Base-by-base conservation (phyloP, 495 filamentous ascomycete species). In the Elasticomyces elasticus region DNA sequence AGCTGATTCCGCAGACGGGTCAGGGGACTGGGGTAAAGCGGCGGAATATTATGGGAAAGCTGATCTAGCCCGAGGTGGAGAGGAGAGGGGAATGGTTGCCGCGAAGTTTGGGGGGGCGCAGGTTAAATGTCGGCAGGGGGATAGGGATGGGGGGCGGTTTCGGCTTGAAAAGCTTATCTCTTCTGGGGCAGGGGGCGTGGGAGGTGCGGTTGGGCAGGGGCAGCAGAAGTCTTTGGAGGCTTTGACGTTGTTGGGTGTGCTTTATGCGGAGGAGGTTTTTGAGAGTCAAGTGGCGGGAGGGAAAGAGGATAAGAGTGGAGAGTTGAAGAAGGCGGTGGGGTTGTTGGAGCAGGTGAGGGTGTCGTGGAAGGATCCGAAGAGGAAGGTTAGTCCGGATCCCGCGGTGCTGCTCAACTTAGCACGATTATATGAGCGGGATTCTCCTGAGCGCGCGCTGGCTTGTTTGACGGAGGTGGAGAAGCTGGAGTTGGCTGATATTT, bases 241-340 rank as follows among this genome's bases (percentile, higher is more conserved):
- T 5, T 90, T 91, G 84, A 84, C 84, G 23, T 74, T 98, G 23
- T 78, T 97, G 0, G 92, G 88, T 13, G 88, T 88, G 22, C 69
- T 98, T 13, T 86, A 91, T 62, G 92, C 94, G 5, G 89, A 98
- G 64, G 92, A 98, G 59, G 85, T 96, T 1, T 95, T 96, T 57
- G 72, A 81, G 4, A 84, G 79, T 30, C 85, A 89, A 61, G 73
- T 76, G 37, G 77, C 78, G 9, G 81, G 80, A 1, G 74, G 72
- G 51, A 94, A 89, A 64, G 92, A 97, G 55, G 89, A 97, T 64
- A 94, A 94, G 63, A 83, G 80, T 20, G 73, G 74, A 0, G 88
- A 95, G 61, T 69, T 77, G 30, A 91, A 85, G 66, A 94, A 91
- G 63, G 90, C 92, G 2, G 83, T 94, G 52, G 72, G 72, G 23